Percentiles rank a stretch among this genome's conserved stretches.
phyloP scores from a whole-genome alignment of 306 rosid species.

The Trifolium fragiferum region DNA sequence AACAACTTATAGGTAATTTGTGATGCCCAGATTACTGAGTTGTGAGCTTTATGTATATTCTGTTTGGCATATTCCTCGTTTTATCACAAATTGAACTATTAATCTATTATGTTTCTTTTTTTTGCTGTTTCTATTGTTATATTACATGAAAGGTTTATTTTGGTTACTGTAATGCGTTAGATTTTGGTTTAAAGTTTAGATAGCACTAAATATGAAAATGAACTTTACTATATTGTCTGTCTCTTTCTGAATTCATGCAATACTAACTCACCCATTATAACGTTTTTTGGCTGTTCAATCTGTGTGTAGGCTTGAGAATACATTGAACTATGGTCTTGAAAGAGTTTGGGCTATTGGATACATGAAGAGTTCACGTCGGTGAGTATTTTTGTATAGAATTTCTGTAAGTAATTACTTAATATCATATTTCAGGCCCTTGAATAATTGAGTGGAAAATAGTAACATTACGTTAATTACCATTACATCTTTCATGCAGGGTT shows the following conservation, averaged over 20 bases:
- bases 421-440: slow-evolving; percentile 4
- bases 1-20: slow-evolving; percentile 87
- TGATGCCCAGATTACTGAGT: slow-evolving; percentile 32
- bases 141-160: slow-evolving; percentile 13
- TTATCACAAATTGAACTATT: neutral
- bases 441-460: slow-evolving; percentile 18
- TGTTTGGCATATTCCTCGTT: slow-evolving; percentile 27
- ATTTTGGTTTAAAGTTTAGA: slow-evolving; percentile 28
- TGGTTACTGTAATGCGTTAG: slow-evolving; percentile 24
- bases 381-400: slow-evolving; percentile 41
- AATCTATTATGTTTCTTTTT: neutral
- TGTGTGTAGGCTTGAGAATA: slow-evolving; percentile 86
- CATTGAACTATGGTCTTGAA: slow-evolving; percentile 93
- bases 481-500: slow-evolving; percentile 58
- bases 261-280: slow-evolving; percentile 19
- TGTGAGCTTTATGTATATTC: slow-evolving; percentile 38
- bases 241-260: slow-evolving; percentile 16
- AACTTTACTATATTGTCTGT: slow-evolving; percentile 23
- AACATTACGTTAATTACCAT: slow-evolving; percentile 24
- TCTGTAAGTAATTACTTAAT: slow-evolving; percentile 24
- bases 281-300: slow-evolving; percentile 37
- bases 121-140: slow-evolving; percentile 11
- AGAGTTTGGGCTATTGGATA: slow-evolving; percentile 99
- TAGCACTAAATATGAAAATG: slow-evolving; percentile 29
- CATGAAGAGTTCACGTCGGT: slow-evolving; percentile 93